Percentiles rank a stretch among this genome's conserved stretches.
Conservation (phyloP, 352 stramenopile species). For the Pythium aphanidermatum region DNA sequence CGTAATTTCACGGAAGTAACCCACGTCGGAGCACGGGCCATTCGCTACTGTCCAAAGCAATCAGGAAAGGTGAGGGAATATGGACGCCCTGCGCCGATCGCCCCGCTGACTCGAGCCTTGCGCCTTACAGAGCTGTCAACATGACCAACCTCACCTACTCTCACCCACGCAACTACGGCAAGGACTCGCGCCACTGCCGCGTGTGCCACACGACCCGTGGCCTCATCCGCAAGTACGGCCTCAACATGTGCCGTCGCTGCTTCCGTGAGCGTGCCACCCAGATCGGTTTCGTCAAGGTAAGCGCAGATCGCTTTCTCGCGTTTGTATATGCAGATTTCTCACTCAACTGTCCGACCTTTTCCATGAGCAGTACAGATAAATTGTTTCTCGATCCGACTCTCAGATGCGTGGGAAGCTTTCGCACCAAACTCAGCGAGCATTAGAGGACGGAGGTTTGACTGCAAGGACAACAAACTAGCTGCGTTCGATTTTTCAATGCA, state of each 20-base stretch:
- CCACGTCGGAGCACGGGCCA: slow-evolving; percentile 28
- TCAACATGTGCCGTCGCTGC: slow-evolving; percentile 96
- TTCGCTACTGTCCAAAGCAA: slow-evolving; percentile 88
- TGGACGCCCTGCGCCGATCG: background rate
- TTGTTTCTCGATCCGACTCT: slow-evolving; percentile 11
- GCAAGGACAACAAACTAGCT: slow-evolving; percentile 18
- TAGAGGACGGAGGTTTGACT: slow-evolving; percentile 23
- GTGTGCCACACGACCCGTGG: slow-evolving; percentile 88
- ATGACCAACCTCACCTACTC: slow-evolving; percentile 89
- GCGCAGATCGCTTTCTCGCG: background rate
- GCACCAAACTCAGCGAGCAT: slow-evolving; percentile 13
- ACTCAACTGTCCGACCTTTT: no score
- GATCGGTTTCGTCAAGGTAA: slow-evolving; percentile 95
- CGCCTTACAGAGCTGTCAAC: slow-evolving; percentile 41
- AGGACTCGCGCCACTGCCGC: slow-evolving; percentile 88
- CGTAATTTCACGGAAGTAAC: slow-evolving; percentile 31
- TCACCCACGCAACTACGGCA: slow-evolving; percentile 85
- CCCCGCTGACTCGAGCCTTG: background rate
- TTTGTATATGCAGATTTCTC: no score
- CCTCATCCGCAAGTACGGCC: slow-evolving; percentile 95
- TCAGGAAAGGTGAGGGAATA: slow-evolving; percentile 63
- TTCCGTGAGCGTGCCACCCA: slow-evolving; percentile 93
- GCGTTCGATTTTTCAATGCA: slow-evolving; percentile 5
- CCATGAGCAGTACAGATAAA: slow-evolving; percentile 26
- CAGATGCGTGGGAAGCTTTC: slow-evolving; percentile 17